Evolutionary conservation across 2,329 filamentous ascomycete species (phyloP).

Genomic region (Verticillium longisporum): DNA sequence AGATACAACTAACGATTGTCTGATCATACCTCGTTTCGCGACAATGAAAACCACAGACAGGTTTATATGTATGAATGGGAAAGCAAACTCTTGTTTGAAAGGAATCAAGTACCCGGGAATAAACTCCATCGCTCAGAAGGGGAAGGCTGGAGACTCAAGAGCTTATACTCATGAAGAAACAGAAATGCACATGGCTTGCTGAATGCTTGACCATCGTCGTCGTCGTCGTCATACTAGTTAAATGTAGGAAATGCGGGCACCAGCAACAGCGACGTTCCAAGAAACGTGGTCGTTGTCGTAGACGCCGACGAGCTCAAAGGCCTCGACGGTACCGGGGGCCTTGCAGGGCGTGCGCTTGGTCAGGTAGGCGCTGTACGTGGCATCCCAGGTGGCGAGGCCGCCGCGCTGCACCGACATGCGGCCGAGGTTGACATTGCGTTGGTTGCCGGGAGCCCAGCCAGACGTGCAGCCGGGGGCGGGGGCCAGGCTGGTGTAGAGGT

Average conservation of each 20-base stretch:
- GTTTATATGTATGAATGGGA: background rate
- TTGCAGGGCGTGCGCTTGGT: constrained; percentile 10
- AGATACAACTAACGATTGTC: background rate
- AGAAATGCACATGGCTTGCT: background rate
- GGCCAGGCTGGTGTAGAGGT: constrained; percentile 17
- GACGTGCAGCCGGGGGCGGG: constrained; percentile 14
- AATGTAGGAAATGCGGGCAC: constrained; percentile 8
- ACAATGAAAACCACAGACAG: too few species aligned
- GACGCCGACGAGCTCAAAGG: constrained; percentile 10
- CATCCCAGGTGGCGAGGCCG: constrained; percentile 8
- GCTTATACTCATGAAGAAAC: background rate
- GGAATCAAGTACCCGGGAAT: background rate
- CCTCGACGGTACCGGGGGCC: constrained; percentile 7
- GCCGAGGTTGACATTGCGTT: constrained; percentile 15
- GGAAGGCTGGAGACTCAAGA: background rate
- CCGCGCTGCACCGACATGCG: constrained; percentile 2
- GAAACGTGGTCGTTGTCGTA: constrained; percentile 9
- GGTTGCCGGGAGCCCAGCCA: constrained; percentile 18
- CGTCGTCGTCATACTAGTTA: background rate
- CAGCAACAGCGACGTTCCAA: constrained; percentile 5
- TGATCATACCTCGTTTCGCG: background rate
- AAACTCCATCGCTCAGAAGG: background rate
- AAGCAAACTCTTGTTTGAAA: background rate
- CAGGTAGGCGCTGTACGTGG: constrained; percentile 8
- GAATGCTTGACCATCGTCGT: background rate